Base-by-base conservation (phyloP, 169 alveolate genomes). In the Theileria sp. region DNA sequence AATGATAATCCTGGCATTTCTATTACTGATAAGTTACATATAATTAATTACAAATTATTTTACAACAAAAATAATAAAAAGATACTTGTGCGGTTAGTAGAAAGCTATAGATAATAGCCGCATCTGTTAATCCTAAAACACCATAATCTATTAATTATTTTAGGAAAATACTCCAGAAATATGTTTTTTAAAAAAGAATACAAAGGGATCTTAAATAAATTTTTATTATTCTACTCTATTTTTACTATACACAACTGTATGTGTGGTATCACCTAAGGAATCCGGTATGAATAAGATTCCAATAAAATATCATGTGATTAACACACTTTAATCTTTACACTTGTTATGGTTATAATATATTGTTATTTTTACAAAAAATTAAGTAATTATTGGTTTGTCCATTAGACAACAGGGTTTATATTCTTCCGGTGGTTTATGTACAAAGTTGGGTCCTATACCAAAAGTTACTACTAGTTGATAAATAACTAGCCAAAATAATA, bases 381-480 rank as follows among this genome's bases (percentile, higher is more conserved):
- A 81, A 8, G 3, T 50, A 30, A 81, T 50, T 21, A 15, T 67
- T 19, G 94, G 94, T 15, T 74, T 78, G 65, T 67, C 86, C 94
- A 89, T 89, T 54, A 23, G 61, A 36, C 80, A 56, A 70, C 94
- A 86, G 10, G 94, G 92, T 21, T 32, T 38, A 68, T 61, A 89
- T 25, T 83, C 94, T 28, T 77, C 75, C 28, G 88, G 80, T 72
- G 90, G 92, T 25, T 36, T 58, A 65, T 82, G 79, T 13, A 54
- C 61, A 69, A 89, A 89, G 66, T 81, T 60, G 15, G 94, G 94
- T 13, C 94, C 94, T 77, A 73, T 50, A 30, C 9, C 54, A 21
- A 9, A n/a, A 9, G 0, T 34, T 36, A 5, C 19, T 21, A 0
- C 50, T 13, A 0, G 9, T 7, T 69, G 17, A 17, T 10, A 3